Conservation (phyloP, 768 basidiomycete species). For the Boletus pseudopeckii region DNA sequence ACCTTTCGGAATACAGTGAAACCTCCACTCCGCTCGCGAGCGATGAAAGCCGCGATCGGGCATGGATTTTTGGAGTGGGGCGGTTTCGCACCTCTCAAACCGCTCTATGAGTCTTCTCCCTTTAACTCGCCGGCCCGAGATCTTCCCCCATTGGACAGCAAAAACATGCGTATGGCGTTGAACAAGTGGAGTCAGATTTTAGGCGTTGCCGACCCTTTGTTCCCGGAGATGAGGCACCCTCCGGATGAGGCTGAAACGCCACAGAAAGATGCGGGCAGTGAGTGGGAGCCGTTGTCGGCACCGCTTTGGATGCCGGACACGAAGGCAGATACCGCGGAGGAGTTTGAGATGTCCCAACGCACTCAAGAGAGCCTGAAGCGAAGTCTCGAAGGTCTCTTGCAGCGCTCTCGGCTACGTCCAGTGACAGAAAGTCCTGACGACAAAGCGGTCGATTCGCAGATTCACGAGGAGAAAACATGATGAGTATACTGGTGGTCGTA, state of each 20-base stretch:
- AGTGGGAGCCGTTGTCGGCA: conserved; percentile 29
- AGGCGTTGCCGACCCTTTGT: conserved; percentile 29
- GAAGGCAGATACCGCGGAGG: background rate
- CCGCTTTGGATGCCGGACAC: conserved; percentile 1
- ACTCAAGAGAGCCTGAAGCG: conserved; percentile 20
- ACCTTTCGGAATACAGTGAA: conserved; percentile 19
- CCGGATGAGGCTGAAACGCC: conserved; percentile 1
- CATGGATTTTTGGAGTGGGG: conserved; percentile 34
- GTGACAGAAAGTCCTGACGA: background rate
- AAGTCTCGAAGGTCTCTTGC: conserved; percentile 21
- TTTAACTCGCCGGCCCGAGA: conserved; percentile 19
- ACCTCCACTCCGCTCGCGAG: conserved; percentile 29
- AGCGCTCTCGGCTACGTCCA: conserved; percentile 3
- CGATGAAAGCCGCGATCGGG: conserved; percentile 29
- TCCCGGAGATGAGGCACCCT: conserved; percentile 26
- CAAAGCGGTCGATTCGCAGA: background rate
- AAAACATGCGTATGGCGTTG: conserved; percentile 30
- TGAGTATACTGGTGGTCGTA: background rate
- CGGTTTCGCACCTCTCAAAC: conserved; percentile 29
- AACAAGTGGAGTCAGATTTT: conserved; percentile 35
- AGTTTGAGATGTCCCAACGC: conserved; percentile 1
- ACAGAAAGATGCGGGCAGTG: background rate
- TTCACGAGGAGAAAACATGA: background rate
- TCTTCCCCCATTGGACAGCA: conserved; percentile 14
- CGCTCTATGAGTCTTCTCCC: conserved; percentile 30